phyloP scores from a whole-genome alignment of 495 filamentous ascomycete genomes.

The Lophiostoma macrostomum region DNA sequence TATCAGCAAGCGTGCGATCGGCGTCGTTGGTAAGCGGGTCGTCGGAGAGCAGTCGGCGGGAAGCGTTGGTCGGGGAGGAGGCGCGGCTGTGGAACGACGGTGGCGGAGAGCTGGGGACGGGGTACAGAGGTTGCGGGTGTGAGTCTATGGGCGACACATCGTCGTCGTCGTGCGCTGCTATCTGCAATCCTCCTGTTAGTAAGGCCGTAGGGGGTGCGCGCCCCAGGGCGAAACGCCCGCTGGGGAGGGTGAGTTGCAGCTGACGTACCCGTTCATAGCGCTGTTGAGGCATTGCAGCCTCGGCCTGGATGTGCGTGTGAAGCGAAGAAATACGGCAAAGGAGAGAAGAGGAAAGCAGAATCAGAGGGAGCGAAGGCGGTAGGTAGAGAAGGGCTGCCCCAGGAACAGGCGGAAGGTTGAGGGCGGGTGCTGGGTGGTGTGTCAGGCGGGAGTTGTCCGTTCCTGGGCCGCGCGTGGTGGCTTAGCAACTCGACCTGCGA shows the following conservation, averaged over 20 bases:
- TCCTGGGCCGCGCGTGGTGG: no score
- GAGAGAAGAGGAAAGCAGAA: not conserved
- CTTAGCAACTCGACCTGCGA: no score
- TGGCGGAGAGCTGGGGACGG: slow-evolving; percentile 78
- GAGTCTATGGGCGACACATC: slow-evolving; percentile 44
- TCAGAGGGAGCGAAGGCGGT: not conserved
- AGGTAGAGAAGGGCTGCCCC: not conserved
- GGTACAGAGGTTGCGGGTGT: slow-evolving; percentile 40
- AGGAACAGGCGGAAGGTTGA: not conserved
- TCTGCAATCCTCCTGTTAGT: slow-evolving; percentile 30
- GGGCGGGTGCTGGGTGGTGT: not conserved
- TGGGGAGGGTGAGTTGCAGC: not conserved
- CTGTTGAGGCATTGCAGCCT: slow-evolving; percentile 68
- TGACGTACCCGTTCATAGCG: slow-evolving; percentile 78
- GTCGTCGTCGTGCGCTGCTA: slow-evolving; percentile 46
- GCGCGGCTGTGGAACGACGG: slow-evolving; percentile 89
- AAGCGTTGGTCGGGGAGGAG: slow-evolving; percentile 59
- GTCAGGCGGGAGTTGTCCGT: slow-evolving; percentile 11
- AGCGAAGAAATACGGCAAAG: slow-evolving; percentile 16
- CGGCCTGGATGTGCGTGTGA: not conserved
- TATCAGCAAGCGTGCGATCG: slow-evolving; percentile 78
- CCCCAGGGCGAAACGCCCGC: slow-evolving; percentile 1
- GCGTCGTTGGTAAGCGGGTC: slow-evolving; percentile 57
- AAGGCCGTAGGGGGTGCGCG: not conserved
- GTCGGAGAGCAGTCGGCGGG: slow-evolving; percentile 50